phyloP scores from a whole-genome alignment of 1,284 basidiomycete genomes.

The Cryptococcus sp. region DNA sequence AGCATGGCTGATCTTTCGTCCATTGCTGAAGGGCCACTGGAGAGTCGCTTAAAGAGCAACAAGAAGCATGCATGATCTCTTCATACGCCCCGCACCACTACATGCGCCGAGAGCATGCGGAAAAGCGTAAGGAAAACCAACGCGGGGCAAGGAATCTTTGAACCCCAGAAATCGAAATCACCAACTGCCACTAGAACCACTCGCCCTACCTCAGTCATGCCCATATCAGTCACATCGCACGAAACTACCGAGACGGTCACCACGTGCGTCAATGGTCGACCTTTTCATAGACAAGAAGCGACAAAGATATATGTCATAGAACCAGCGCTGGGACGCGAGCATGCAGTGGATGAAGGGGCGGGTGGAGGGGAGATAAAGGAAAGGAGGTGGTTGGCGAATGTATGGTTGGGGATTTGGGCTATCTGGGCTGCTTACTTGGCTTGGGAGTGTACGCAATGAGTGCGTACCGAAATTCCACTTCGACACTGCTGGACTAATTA shows the following conservation, averaged over 20 bases:
- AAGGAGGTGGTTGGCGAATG: neutral
- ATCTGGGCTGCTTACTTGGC: constrained; percentile 4
- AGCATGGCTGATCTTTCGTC: no score
- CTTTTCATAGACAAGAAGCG: constrained; percentile 10
- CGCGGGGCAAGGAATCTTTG: no score
- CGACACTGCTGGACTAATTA: neutral
- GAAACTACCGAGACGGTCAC: constrained; percentile 5
- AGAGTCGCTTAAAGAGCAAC: no score
- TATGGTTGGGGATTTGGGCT: constrained; percentile 8
- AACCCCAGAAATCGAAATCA: no score
- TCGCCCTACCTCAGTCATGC: constrained; percentile 3
- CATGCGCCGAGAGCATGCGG: no score
- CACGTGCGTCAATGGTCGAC: constrained; percentile 16
- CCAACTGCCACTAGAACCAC: no score
- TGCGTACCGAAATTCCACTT: neutral
- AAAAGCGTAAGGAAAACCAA: no score
- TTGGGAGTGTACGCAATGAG: neutral
- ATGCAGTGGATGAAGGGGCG: neutral
- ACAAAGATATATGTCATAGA: constrained; percentile 25
- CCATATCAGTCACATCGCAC: constrained; percentile 19
- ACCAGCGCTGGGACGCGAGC: constrained; percentile 2
- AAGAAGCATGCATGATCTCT: no score
- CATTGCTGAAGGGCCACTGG: no score
- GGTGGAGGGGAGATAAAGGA: neutral
- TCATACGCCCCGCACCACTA: no score